Base-by-base conservation (phyloP, 495 filamentous ascomycete genomes). In the Penicillium diatomitis region DNA sequence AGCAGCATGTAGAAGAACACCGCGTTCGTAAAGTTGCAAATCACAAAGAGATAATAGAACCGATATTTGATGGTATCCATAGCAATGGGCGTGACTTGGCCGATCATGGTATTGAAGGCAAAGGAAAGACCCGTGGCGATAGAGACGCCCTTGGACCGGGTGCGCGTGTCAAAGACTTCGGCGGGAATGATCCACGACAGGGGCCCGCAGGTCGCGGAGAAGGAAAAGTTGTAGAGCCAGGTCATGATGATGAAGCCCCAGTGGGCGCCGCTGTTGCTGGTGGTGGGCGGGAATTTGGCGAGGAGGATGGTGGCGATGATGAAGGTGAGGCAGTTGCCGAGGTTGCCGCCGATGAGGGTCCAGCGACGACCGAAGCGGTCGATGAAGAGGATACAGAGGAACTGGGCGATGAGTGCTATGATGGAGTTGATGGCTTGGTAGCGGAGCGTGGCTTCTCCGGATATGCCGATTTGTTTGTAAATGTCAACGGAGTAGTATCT, bases 241-340 rank as follows among this genome's bases (percentile, higher is more conserved):
- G 81, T 85, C 45, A 81, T 79, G 48, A 85, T 76, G 52, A 86
- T 86, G 61, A 87, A 88, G 4, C 79, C 84, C 79, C 84, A 86
- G 30, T 79, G 74, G n/a, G 83, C 82, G 27, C 70, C 71, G 38
- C 59, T 62, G 62, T 81, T 83, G 44, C 67, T 68, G 62, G 41
- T 67, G 39, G 41, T 65, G 1, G 65, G 64, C 0, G 82, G 83
- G 63, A 80, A 86, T 30, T 63, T 53, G 12, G 81, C 79, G 2
- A 82, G 68, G 36, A 82, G 61, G 11, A 65, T 31, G 58, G 67
- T 61, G n/a, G 69, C 66, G 6, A 64, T 51, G 49, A 79, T 73
- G 65, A 79, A 82, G 32, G 72, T 79, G 7, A 82, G 50, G 55
- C 72, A 77, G 60, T 88, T 87, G 32, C 73, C 72, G 32, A 86